A percentile compares a stretch with the other conserved stretches of the same genome.
phyloP scores from a whole-genome alignment of 768 basidiomycete species.

The Multifurca ochricompacta region DNA sequence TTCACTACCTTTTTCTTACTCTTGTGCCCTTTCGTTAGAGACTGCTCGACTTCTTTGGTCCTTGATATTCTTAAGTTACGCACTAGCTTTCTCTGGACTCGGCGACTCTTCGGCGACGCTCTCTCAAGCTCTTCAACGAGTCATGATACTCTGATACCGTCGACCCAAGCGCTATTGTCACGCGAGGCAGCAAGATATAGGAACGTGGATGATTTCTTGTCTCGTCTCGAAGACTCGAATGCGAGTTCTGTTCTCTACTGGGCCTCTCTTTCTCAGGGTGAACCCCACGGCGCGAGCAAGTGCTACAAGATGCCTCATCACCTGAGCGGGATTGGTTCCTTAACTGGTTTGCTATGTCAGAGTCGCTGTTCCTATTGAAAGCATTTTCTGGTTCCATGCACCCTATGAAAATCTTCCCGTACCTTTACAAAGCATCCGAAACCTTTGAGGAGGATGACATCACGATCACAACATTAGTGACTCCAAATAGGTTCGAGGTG shows the following conservation, averaged over 20 bases:
- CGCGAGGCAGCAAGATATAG: constrained; percentile 6
- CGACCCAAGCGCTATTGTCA: constrained; percentile 4
- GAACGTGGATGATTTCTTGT: constrained; percentile 7
- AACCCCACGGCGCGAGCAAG: background rate
- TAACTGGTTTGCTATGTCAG: constrained; percentile 12
- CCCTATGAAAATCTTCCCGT: constrained; percentile 72
- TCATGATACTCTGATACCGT: background rate
- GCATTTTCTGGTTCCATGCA: constrained; percentile 62
- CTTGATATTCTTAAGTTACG: constrained; percentile 8
- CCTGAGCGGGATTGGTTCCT: constrained; percentile 6
- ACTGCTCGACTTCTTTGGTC: constrained; percentile 15
- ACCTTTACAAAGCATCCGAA: constrained; percentile 64
- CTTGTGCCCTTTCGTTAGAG: constrained; percentile 17
- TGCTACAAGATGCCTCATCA: background rate
- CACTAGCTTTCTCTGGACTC: constrained; percentile 2
- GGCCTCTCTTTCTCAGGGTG: constrained; percentile 1
- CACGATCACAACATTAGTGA: constrained; percentile 80
- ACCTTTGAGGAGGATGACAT: constrained; percentile 56
- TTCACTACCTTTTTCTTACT: constrained; percentile 20
- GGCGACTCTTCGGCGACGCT: background rate
- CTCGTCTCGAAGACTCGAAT: background rate
- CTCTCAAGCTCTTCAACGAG: background rate
- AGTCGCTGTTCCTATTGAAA: constrained; percentile 47
- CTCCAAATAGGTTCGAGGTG: constrained; percentile 67
- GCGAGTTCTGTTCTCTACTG: constrained; percentile 3